Evolutionary conservation across 495 filamentous ascomycete genomes (phyloP).

Genomic region (Chaetomium fimeti): DNA sequence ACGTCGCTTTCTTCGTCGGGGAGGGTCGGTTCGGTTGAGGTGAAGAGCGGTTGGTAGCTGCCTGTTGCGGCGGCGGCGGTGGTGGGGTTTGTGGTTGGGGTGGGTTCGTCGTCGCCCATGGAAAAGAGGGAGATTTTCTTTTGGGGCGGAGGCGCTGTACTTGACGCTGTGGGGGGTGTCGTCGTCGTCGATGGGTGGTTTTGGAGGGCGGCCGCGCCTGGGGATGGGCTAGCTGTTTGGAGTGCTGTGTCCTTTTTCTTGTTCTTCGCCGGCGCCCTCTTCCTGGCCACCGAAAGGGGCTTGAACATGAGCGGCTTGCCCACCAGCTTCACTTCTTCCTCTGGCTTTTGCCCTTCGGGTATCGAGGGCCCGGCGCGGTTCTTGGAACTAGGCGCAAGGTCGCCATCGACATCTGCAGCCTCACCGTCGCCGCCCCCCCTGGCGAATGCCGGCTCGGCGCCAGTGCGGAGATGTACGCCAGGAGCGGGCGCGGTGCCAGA

Average conservation of each 20-base stretch:
- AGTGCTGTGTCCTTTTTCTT: constrained; percentile 22
- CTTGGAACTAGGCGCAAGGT: constrained; percentile 25
- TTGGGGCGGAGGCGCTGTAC: constrained; percentile 32
- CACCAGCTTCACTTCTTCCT: constrained; percentile 62
- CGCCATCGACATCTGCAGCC: constrained; percentile 24
- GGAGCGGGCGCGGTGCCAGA: constrained; percentile 43
- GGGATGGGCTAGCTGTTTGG: constrained; percentile 1
- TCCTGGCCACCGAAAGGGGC: constrained; percentile 74
- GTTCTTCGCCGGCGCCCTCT: constrained; percentile 43
- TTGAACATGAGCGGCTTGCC: constrained; percentile 85
- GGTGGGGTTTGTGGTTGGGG: not conserved
- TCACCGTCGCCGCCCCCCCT: constrained; percentile 47
- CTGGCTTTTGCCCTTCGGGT: constrained; percentile 49
- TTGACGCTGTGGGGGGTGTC: constrained; percentile 2
- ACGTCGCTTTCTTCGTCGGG: constrained; percentile 15
- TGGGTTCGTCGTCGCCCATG: constrained; percentile 37
- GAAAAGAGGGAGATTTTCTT: constrained; percentile 50
- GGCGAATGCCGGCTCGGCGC: constrained; percentile 73
- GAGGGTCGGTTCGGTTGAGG: constrained; percentile 3
- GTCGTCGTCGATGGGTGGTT: not conserved
- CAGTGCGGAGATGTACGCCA: constrained; percentile 74
- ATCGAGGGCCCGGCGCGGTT: constrained; percentile 39
- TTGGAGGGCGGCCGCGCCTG: constrained; percentile 5
- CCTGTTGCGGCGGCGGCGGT: constrained; percentile 19
- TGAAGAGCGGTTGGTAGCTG: constrained; percentile 48